Evolutionary conservation across 2,329 filamentous ascomycete species (phyloP), one percentile per base, ranked within the genome.

Genomic region (Talaromyces funiculosus): DNA sequence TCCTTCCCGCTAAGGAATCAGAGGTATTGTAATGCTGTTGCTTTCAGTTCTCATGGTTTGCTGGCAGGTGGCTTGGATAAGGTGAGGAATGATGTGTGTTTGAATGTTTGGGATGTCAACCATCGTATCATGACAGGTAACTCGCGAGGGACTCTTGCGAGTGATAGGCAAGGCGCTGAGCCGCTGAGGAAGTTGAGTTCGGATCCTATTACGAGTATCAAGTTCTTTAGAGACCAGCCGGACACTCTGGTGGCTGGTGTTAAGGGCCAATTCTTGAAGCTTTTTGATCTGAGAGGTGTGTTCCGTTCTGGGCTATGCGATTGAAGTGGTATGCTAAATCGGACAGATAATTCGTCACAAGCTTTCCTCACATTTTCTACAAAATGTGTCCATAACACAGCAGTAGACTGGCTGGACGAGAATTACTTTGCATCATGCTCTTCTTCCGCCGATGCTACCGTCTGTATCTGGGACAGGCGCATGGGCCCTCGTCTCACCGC

Each of bases 41-140:
- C 84, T 2, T 84, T 87, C 67, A 86, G 80, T 65, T 74, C 77
- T 37, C 74, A 78, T 64, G 82, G 83, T 31, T 76, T 84, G 59
- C 74, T 88, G 51, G 85, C 85, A 2, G 83, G 84, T 3, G 85
- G 84, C 2, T 71, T 87, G 57, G 85, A 87, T 67, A 80, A 84
- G 64, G 84, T 86, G 43, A 79, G 85, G 9, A 86, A 85, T 54
- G 85, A 87, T 71, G 82, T 84, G 59, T 86, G 84, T 66, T 72
- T 88, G 63, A 86, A 86, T 65, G 81, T 87, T 37, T 87, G 85
- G 77, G 84, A 88, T 73, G 77, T 85, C 53, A 82, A 81, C 63
- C 79, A 76, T 67, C 73, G 75, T 49, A 74, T 76, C 61, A 73
- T 60, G 64, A 72, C 67, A 69, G 73, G 61, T 65, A 68, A 67